Conservation (phyloP, 306 rosid genomes). For the Astragalus glycyphyllos region DNA sequence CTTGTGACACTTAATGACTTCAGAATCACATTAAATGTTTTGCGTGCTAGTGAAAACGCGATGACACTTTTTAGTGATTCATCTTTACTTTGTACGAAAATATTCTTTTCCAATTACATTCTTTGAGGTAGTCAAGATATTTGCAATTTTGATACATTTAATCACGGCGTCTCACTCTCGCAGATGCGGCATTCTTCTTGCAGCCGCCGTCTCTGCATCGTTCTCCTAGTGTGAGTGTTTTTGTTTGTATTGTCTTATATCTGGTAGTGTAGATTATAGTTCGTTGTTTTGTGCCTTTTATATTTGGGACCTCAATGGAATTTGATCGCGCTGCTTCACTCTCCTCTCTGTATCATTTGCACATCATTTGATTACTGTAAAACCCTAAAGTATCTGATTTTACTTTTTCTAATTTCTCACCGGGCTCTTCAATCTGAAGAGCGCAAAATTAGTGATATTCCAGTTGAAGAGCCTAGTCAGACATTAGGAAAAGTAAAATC, state of each 20-base stretch:
- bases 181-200: not conserved
- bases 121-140: too few relatives aligned
- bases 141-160: too few relatives aligned
- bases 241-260: not conserved
- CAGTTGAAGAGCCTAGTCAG: too few relatives aligned
- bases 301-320: not conserved
- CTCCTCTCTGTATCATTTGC: slow-evolving; percentile 88
- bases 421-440: too few relatives aligned
- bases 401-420: slow-evolving; percentile 62
- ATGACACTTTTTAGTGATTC: too few relatives aligned
- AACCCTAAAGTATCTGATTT: not conserved
- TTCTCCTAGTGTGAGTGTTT: not conserved
- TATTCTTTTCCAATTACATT: too few relatives aligned
- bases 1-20: too few relatives aligned
- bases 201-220: not conserved
- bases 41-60: too few relatives aligned
- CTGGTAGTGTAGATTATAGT: not conserved
- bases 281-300: not conserved
- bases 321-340: slow-evolving; percentile 59
- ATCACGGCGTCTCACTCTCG: not conserved
- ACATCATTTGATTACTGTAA: slow-evolving; percentile 44
- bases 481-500: too few relatives aligned
- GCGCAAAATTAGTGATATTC: too few relatives aligned
- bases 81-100: too few relatives aligned
- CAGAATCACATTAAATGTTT: too few relatives aligned